A percentile compares a stretch with the other conserved stretches of the same genome.
Evolutionary conservation across 345 rosid species (phyloP).

Genomic region (Garcia nutans): DNA sequence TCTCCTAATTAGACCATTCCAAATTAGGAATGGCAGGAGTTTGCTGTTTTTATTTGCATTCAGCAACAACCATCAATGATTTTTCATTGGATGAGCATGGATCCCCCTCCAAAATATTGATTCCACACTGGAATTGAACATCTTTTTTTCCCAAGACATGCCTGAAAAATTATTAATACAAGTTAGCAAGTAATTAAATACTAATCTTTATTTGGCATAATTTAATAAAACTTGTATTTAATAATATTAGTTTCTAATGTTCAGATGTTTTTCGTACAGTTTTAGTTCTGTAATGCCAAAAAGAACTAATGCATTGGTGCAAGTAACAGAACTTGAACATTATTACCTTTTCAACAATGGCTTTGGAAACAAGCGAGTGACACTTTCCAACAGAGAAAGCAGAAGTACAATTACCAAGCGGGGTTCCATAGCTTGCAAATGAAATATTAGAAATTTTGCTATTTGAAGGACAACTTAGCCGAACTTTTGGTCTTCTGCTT

Average conservation of each 20-base stretch:
- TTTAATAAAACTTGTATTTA: too few species aligned
- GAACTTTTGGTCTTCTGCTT: constrained; percentile 18
- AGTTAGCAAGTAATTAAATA: background rate
- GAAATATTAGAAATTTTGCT: constrained; percentile 39
- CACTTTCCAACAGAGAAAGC: constrained; percentile 41
- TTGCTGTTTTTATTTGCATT: constrained; percentile 37
- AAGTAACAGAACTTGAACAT: background rate
- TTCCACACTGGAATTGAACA: constrained; percentile 47
- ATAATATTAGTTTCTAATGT: too few species aligned
- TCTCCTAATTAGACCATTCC: background rate
- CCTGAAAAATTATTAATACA: constrained; percentile 31
- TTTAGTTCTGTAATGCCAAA: too few species aligned
- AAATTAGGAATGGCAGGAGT: background rate
- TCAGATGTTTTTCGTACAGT: too few species aligned
- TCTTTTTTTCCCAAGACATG: constrained; percentile 46
- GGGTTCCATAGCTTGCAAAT: constrained; percentile 60
- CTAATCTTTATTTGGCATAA: background rate
- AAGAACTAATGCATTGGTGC: too few species aligned
- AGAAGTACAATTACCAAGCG: constrained; percentile 43
- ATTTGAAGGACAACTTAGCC: constrained; percentile 36
- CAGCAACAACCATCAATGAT: constrained; percentile 56
- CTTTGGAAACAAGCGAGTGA: constrained; percentile 44
- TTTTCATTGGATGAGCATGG: constrained; percentile 50
- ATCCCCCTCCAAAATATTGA: constrained; percentile 40
- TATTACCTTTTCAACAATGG: constrained; percentile 45